phyloP scores from a whole-genome alignment of 192 early-diverging fungal genomes.

The Chytriomyces sp. region DNA sequence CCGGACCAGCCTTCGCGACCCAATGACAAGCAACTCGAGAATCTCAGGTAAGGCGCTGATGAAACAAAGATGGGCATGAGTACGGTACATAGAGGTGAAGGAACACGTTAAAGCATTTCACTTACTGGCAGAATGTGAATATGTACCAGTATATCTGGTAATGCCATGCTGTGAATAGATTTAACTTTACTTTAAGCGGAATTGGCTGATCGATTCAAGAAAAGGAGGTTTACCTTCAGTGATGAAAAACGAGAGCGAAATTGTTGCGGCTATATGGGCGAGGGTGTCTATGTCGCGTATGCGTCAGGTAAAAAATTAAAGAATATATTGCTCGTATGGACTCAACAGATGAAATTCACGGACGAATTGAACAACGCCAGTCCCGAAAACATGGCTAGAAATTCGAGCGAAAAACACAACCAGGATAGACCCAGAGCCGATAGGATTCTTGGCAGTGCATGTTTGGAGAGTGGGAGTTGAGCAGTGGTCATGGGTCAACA shows the following conservation, averaged over 20 bases:
- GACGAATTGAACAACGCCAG: slow-evolving; percentile 42
- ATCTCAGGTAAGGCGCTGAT: too few relatives aligned
- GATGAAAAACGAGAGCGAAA: slow-evolving; percentile 41
- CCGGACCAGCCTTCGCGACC: too few relatives aligned
- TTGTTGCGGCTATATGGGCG: slow-evolving; percentile 40
- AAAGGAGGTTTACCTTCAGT: too few relatives aligned
- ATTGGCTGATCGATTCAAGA: too few relatives aligned
- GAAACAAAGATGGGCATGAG: too few relatives aligned
- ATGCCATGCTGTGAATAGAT: too few relatives aligned
- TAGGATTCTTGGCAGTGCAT: slow-evolving; percentile 28
- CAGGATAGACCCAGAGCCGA: slow-evolving; percentile 47
- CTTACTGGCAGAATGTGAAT: slow-evolving; percentile 49
- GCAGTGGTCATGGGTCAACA: too few relatives aligned
- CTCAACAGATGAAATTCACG: slow-evolving; percentile 45
- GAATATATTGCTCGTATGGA: too few relatives aligned
- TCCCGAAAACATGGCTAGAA: slow-evolving; percentile 41
- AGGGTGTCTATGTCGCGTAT: slow-evolving; percentile 34
- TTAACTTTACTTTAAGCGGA: too few relatives aligned
- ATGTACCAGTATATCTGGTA: slow-evolving; percentile 51
- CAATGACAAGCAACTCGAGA: too few relatives aligned
- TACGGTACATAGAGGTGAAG: too few relatives aligned
- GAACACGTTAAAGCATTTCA: not conserved
- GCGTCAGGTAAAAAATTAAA: slow-evolving; percentile 1
- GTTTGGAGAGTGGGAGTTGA: too few relatives aligned
- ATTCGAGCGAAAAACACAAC: slow-evolving; percentile 49